Percentiles rank a stretch among this genome's conserved stretches.
Conservation (phyloP, 2,329 filamentous ascomycete species). For the Anisogramma anomala region DNA sequence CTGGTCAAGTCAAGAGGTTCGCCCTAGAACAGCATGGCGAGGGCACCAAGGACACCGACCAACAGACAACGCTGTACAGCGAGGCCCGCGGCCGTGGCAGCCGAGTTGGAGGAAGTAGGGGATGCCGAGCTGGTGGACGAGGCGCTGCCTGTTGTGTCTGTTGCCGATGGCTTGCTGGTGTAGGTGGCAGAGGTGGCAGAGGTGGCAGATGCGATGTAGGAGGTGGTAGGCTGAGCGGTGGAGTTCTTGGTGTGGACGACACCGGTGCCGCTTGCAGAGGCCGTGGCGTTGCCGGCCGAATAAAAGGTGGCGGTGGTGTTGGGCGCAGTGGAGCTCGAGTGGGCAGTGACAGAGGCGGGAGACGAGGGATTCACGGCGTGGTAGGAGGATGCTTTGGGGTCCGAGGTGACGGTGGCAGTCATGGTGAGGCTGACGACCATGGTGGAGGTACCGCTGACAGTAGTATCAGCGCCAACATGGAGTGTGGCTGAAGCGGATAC, state of each 20-base stretch:
- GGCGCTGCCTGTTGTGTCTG: too few species aligned
- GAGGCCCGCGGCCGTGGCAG: conserved; percentile 4
- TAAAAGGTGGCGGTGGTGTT: conserved; percentile 22
- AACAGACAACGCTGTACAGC: conserved; percentile 11
- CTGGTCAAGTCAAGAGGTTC: not conserved
- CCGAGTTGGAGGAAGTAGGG: conserved; percentile 18
- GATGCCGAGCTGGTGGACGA: conserved; percentile 21
- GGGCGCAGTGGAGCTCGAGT: conserved; percentile 17
- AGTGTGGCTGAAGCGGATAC: too few species aligned
- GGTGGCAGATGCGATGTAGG: not conserved
- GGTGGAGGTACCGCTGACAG: conserved; percentile 28
- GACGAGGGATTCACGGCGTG: too few species aligned
- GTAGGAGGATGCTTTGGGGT: conserved; percentile 17
- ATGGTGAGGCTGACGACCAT: conserved; percentile 34
- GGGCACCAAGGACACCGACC: conserved; percentile 9
- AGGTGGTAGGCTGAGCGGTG: conserved; percentile 5
- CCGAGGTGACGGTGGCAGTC: conserved; percentile 36
- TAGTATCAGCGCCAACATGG: conserved; percentile 23
- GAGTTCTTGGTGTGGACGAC: conserved; percentile 1
- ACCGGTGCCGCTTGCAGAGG: conserved; percentile 16
- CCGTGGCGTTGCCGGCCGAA: conserved; percentile 26
- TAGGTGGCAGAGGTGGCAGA: not conserved
- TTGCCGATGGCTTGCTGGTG: too few species aligned
- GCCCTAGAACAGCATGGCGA: conserved; percentile 11
- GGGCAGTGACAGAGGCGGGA: conserved; percentile 18